These are phyloP conservation scores for Dittrichia graveolens DNA, from an alignment of 129 eudicot genomes.

Conservation along the genomic window DNA sequence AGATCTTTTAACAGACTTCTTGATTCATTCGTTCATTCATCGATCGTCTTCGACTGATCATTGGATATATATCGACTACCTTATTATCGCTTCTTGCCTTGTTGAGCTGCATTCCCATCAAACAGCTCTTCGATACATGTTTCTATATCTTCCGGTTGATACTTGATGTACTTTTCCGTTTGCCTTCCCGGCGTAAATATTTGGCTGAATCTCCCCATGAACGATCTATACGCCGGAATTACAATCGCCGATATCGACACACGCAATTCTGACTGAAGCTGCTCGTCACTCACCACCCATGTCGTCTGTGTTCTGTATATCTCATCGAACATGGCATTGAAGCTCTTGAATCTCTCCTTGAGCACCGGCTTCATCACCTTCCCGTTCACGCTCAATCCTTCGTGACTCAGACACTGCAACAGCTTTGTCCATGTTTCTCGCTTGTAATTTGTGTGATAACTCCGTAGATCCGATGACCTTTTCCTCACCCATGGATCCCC, in stretches of 20 bases:
- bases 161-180: slow-evolving; percentile 82
- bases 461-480: slow-evolving; percentile 57
- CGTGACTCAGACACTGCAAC: slow-evolving; percentile 54
- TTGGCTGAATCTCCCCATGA: slow-evolving; percentile 77
- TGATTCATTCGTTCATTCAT: neutral
- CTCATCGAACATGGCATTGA: slow-evolving; percentile 76
- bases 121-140: slow-evolving; percentile 70
- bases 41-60: no score
- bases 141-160: slow-evolving; percentile 84
- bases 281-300: slow-evolving; percentile 85
- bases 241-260: slow-evolving; percentile 80
- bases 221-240: slow-evolving; percentile 80
- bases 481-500: slow-evolving; percentile 66
- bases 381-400: slow-evolving; percentile 66
- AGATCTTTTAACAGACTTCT: neutral
- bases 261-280: slow-evolving; percentile 82
- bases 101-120: slow-evolving; percentile 52
- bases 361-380: slow-evolving; percentile 71
- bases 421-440: slow-evolving; percentile 74
- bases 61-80: neutral
- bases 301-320: slow-evolving; percentile 62
- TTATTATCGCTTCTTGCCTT: slow-evolving; percentile 38
- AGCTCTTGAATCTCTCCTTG: slow-evolving; percentile 85
- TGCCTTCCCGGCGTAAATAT: slow-evolving; percentile 83
- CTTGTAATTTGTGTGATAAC: slow-evolving; percentile 66